Percentiles rank a stretch among this genome's conserved stretches.
Evolutionary conservation across 2,329 filamentous ascomycete species (phyloP).

Genomic region (Venturia aucupariae): DNA sequence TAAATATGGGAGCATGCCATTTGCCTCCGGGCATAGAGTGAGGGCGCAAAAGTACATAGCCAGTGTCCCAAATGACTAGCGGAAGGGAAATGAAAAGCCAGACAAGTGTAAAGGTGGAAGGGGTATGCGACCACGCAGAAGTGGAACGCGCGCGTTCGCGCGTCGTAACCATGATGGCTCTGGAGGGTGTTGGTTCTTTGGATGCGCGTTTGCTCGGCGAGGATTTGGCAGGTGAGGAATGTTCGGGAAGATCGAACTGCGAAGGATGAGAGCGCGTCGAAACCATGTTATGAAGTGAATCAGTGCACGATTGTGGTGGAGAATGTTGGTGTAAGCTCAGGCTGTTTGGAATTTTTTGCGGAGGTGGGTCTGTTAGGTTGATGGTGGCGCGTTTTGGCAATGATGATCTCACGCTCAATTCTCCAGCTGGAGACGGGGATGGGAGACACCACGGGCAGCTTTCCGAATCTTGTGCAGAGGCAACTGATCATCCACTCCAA

Average conservation of each 20-base stretch:
- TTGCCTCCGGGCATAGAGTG: conserved; percentile 71
- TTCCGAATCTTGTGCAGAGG: too few species aligned
- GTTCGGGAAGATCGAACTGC: conserved; percentile 25
- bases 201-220: conserved; percentile 22
- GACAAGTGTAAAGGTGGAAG: conserved; percentile 49
- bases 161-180: conserved; percentile 19
- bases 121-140: conserved; percentile 48
- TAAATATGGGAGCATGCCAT: conserved; percentile 63
- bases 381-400: not conserved
- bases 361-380: not conserved
- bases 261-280: conserved; percentile 30
- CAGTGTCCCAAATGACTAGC: conserved; percentile 71
- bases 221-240: conserved; percentile 23
- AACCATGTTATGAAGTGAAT: conserved; percentile 24
- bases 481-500: too few species aligned
- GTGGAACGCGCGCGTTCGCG: conserved; percentile 18
- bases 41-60: conserved; percentile 71
- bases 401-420: not conserved
- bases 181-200: conserved; percentile 20
- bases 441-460: too few species aligned
- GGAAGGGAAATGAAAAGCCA: conserved; percentile 71
- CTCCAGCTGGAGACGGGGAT: not conserved
- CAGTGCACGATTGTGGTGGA: not conserved
- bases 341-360: not conserved
- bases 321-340: not conserved